Conservation (phyloP, 2,329 filamentous ascomycete species). For the Colletotrichum echinochloae region DNA sequence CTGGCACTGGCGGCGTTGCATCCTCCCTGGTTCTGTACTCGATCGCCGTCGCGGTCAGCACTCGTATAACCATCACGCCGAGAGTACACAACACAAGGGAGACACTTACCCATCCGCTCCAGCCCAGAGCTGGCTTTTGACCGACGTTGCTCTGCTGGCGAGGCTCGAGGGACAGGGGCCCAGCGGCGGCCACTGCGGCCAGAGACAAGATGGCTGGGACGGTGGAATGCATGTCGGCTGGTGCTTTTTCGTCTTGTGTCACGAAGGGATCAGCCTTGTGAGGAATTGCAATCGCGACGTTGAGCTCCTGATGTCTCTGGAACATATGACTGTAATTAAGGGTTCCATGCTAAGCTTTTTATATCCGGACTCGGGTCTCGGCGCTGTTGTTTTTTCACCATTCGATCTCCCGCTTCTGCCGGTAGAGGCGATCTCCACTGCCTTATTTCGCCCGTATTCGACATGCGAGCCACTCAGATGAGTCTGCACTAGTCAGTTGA, state of each 20-base stretch:
- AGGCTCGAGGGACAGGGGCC: not conserved
- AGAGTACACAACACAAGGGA: not conserved
- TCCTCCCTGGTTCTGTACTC: not conserved
- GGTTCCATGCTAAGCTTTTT: not conserved
- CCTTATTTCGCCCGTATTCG: not conserved
- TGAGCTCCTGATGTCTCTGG: not conserved
- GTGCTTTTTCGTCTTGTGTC: not conserved
- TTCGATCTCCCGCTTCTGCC: not conserved
- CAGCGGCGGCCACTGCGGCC: not conserved
- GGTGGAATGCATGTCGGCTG: not conserved
- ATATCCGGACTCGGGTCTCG: not conserved
- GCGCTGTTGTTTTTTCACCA: not conserved
- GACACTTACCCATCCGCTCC: not conserved
- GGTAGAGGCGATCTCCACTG: not conserved
- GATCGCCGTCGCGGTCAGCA: not conserved
- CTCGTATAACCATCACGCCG: not conserved
- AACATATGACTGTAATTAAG: not conserved
- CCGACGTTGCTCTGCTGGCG: not conserved
- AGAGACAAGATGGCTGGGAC: not conserved
- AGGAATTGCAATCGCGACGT: not conserved
- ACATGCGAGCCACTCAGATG: not conserved
- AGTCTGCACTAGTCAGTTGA: not conserved
- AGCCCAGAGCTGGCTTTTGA: not conserved
- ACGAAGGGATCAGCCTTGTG: not conserved
- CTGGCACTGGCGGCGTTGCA: conserved; percentile 1